Evolutionary conservation across 2,329 filamentous ascomycete genomes (phyloP).

Genomic region (Polychaeton citri): DNA sequence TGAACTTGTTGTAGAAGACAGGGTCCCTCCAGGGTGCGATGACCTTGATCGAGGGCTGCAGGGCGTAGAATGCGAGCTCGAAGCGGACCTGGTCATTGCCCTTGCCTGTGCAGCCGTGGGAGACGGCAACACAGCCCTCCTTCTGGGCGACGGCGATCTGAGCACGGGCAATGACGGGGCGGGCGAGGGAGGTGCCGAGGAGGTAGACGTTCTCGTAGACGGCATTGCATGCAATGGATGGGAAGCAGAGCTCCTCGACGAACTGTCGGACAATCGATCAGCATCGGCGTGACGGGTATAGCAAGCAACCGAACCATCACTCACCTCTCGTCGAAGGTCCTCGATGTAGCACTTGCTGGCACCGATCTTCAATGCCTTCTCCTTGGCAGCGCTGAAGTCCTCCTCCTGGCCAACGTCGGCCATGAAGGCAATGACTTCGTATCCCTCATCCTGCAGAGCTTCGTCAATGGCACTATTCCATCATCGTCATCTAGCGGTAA

Average conservation of each 20-base stretch:
- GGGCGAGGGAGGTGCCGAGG: constrained; percentile 45
- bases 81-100: constrained; percentile 55
- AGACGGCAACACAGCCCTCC: constrained; percentile 39
- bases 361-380: constrained; percentile 58
- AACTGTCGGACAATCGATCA: no score
- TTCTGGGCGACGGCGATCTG: constrained; percentile 52
- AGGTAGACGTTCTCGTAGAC: constrained; percentile 49
- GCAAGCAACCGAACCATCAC: no score
- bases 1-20: constrained; percentile 57
- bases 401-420: constrained; percentile 52
- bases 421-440: constrained; percentile 54
- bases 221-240: constrained; percentile 58
- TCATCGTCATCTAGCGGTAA: not conserved
- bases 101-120: constrained; percentile 48
- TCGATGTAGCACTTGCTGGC: constrained; percentile 49
- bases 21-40: constrained; percentile 64
- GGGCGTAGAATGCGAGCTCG: constrained; percentile 48
- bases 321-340: constrained; percentile 45
- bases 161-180: constrained; percentile 56
- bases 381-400: constrained; percentile 58
- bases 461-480: constrained; percentile 12
- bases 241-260: constrained; percentile 68
- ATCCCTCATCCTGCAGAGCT: constrained; percentile 33
- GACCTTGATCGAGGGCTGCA: constrained; percentile 53
- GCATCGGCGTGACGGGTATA: no score